A percentile compares a stretch with the other conserved stretches of the same genome.
phyloP scores from a whole-genome alignment of 2,329 filamentous ascomycete genomes.

The Diaporthe longicolla region DNA sequence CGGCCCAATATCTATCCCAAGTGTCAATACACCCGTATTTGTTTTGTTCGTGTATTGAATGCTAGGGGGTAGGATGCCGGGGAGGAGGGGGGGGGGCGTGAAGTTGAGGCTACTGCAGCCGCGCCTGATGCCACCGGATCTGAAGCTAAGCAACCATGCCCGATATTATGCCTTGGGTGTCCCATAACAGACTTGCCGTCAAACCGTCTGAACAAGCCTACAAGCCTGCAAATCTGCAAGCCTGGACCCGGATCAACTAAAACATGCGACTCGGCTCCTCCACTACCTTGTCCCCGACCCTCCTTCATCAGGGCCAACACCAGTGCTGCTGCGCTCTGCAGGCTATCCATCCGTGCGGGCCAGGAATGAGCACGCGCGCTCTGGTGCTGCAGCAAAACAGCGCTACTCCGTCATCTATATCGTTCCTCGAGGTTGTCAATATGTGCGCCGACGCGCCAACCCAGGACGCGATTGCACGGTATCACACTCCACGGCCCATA shows the following conservation, averaged over 20 bases:
- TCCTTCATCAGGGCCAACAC: background rate
- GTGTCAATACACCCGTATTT: background rate
- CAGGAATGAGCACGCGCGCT: background rate
- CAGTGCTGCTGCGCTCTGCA: background rate
- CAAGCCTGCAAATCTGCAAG: slow-evolving; percentile 6
- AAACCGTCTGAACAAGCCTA: slow-evolving; percentile 29
- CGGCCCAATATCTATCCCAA: background rate
- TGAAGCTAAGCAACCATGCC: slow-evolving; percentile 34
- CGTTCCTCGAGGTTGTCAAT: slow-evolving; percentile 16
- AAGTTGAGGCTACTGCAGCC: slow-evolving; percentile 32
- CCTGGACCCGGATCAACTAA: slow-evolving; percentile 23
- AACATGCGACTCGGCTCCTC: slow-evolving; percentile 11
- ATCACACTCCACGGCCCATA: background rate
- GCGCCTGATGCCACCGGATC: slow-evolving; percentile 32
- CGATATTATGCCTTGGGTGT: slow-evolving; percentile 34
- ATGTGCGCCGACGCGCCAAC: slow-evolving; percentile 13
- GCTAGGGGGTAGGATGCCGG: background rate
- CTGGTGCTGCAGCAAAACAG: slow-evolving; percentile 14
- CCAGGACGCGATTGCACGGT: background rate
- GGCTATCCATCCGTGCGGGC: background rate
- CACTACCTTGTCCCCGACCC: background rate
- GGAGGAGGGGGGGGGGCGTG: slow-evolving; percentile 17
- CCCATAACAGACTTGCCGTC: slow-evolving; percentile 33
- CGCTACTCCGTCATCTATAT: slow-evolving; percentile 8
- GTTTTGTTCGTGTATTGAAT: slow-evolving; percentile 16